These are phyloP conservation scores for Byssothecium circinans DNA, from an alignment of 2,329 filamentous ascomycete genomes.

Conservation along the genomic window DNA sequence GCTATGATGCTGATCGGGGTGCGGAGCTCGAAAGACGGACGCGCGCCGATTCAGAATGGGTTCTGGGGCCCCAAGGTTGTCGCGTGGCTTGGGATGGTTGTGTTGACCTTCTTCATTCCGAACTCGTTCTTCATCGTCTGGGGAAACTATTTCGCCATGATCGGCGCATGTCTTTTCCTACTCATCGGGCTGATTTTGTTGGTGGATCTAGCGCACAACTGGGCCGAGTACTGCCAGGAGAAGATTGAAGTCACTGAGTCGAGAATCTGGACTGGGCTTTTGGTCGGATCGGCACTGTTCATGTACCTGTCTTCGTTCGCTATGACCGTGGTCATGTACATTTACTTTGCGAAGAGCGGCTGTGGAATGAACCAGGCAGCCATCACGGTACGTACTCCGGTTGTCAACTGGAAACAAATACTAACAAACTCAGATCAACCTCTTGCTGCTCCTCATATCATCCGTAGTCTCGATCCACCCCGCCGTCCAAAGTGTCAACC, in stretches of 20 bases:
- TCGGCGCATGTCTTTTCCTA: conserved; percentile 89
- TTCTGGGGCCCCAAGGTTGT: conserved; percentile 98
- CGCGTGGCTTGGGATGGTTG: conserved; percentile 82
- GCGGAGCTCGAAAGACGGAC: conserved; percentile 79
- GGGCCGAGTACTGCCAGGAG: conserved; percentile 93
- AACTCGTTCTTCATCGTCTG: conserved; percentile 93
- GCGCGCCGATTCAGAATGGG: conserved; percentile 92
- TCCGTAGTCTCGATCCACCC: conserved; percentile 89
- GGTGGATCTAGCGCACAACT: conserved; percentile 92
- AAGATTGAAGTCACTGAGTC: conserved; percentile 93
- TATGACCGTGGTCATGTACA: conserved; percentile 96
- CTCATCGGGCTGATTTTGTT: conserved; percentile 88
- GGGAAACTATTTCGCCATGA: conserved; percentile 89
- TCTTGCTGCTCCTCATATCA: conserved; percentile 78
- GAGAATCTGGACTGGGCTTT: conserved; percentile 76
- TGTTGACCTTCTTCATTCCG: conserved; percentile 92
- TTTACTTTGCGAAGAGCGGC: conserved; percentile 81
- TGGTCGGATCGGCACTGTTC: conserved; percentile 87
- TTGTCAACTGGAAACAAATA: too few species aligned
- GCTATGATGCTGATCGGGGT: conserved; percentile 85
- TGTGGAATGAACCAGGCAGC: conserved; percentile 97
- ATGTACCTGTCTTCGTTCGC: conserved; percentile 91
- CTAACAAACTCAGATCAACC: conserved; percentile 63
- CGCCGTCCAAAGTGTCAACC: conserved; percentile 84
- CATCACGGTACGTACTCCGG: conserved; percentile 64